phyloP scores from a whole-genome alignment of 352 stramenopile genomes.

The Pythium pectinolyticum region DNA sequence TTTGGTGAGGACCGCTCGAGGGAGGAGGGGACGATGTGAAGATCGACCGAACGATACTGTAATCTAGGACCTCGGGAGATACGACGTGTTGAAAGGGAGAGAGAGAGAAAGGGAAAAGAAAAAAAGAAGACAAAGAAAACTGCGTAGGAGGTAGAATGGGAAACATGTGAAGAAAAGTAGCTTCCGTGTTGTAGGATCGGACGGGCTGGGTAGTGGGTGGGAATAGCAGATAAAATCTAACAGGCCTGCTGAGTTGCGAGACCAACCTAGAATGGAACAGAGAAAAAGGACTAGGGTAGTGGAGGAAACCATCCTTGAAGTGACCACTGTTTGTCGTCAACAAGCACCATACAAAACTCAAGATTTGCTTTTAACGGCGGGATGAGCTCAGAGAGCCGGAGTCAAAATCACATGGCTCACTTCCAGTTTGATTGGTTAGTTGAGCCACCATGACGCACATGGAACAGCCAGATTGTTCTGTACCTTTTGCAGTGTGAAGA shows the following conservation, averaged over 20 bases:
- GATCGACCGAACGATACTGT: no score
- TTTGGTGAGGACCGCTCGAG: no score
- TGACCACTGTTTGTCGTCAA: not conserved
- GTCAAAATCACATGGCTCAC: conserved; percentile 7
- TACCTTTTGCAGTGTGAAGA: not conserved
- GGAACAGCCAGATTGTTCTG: not conserved
- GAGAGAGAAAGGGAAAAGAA: not conserved
- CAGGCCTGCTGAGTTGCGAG: no score
- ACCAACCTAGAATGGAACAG: conserved; percentile 4
- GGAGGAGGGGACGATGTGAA: not conserved
- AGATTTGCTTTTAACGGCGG: not conserved
- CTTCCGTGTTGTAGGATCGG: no score
- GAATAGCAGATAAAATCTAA: no score
- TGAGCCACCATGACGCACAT: not conserved
- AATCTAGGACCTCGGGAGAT: no score
- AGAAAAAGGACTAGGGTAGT: not conserved
- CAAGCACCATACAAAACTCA: not conserved
- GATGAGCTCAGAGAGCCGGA: conserved; percentile 3
- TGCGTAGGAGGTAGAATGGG: no score
- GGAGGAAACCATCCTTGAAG: not conserved
- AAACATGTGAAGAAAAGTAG: no score
- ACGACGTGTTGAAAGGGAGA: no score
- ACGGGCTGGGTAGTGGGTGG: not conserved
- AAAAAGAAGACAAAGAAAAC: not conserved
- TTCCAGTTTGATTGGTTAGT: conserved; percentile 6